phyloP scores from a whole-genome alignment of 345 rosid genomes.

The Eucalyptus cloeziana region DNA sequence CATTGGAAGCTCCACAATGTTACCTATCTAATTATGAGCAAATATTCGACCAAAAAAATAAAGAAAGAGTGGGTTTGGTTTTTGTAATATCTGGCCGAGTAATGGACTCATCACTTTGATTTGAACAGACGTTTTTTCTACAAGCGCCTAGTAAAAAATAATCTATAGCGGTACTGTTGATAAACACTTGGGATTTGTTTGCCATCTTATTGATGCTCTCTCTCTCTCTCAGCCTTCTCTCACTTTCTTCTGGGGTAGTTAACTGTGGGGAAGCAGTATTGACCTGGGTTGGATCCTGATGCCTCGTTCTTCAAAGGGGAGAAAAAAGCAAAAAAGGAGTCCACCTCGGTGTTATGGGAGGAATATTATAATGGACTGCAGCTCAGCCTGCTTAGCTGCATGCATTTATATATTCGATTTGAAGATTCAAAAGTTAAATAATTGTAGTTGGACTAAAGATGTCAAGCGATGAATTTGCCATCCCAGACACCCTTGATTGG shows the following conservation, averaged over 20 bases:
- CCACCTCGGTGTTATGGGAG: neutral
- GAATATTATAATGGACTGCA: neutral
- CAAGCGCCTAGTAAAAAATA: no score
- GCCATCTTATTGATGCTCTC: neutral
- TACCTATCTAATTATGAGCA: no score
- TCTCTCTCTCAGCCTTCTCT: neutral
- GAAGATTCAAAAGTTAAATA: neutral
- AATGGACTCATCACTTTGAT: no score
- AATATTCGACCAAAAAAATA: no score
- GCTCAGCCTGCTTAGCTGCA: no score
- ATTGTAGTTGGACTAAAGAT: neutral
- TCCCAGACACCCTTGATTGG: neutral
- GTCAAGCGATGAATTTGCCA: neutral
- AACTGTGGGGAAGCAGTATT: neutral
- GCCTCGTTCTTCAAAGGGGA: neutral
- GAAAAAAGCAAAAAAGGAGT: no score
- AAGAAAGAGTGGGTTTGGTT: no score
- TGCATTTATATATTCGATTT: neutral
- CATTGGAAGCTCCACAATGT: no score
- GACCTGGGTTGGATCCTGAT: neutral
- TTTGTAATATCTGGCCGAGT: no score
- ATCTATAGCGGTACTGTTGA: no score
- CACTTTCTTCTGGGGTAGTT: neutral
- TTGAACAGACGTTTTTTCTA: no score
- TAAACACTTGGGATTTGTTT: neutral